These are phyloP conservation scores for Tetrahymena borealis DNA, from an alignment of 73 alveolate species.

Conservation along the genomic window DNA sequence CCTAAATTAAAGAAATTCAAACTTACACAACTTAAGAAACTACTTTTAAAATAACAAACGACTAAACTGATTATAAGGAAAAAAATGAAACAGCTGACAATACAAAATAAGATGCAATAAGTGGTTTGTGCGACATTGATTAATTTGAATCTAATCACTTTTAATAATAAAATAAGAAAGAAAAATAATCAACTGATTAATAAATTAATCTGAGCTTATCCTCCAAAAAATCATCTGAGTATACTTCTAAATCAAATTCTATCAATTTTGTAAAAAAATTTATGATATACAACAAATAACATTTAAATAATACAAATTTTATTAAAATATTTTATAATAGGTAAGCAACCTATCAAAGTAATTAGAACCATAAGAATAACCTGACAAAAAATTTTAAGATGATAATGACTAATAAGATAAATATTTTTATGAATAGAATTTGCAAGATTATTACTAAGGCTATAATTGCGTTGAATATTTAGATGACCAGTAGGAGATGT, in stretches of 20 bases:
- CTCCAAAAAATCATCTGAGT: not conserved
- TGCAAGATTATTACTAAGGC: not conserved
- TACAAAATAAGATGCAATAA: not conserved
- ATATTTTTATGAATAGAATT: not conserved
- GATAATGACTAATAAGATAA: not conserved
- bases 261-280: too few species aligned
- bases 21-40: not conserved
- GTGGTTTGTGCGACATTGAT: not conserved
- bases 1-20: too few species aligned
- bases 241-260: too few species aligned
- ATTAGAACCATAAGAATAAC: not conserved
- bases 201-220: not conserved
- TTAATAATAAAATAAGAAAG: not conserved
- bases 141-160: not conserved
- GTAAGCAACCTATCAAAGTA: too few species aligned
- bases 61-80: not conserved
- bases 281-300: too few species aligned
- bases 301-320: too few species aligned
- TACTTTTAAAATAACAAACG: not conserved
- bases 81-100: not conserved
- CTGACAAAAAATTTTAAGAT: not conserved
- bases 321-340: too few species aligned
- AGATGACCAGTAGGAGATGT: not conserved
- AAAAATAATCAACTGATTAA: not conserved
- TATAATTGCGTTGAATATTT: not conserved